These are phyloP conservation scores for Tetraselmis chui DNA, from an alignment of 139 green algal genomes.

Conservation along the genomic window DNA sequence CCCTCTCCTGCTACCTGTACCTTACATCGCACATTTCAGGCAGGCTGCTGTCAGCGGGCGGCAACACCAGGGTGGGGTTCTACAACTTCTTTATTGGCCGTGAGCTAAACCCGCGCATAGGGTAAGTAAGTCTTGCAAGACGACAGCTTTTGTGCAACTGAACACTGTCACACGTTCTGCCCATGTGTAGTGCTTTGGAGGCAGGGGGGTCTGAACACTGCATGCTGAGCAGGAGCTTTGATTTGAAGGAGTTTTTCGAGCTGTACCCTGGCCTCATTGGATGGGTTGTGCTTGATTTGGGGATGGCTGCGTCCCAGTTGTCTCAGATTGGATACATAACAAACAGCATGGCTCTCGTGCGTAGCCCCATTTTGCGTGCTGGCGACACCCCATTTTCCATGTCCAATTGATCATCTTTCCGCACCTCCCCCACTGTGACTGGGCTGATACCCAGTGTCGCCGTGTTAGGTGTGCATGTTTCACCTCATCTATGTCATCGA, in stretches of 20 bases:
- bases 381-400: too few relatives aligned
- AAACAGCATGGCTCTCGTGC: constrained; percentile 67
- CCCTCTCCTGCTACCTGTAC: constrained; percentile 60
- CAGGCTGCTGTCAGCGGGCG: constrained; percentile 39
- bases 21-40: constrained; percentile 36
- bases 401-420: too few relatives aligned
- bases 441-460: too few relatives aligned
- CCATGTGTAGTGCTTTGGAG: too few relatives aligned
- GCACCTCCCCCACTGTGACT: too few relatives aligned
- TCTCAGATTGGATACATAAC: constrained; percentile 35
- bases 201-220: too few relatives aligned
- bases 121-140: too few relatives aligned
- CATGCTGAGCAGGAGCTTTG: constrained; percentile 54
- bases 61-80: constrained; percentile 31
- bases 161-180: too few relatives aligned
- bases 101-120: constrained; percentile 77
- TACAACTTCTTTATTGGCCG: constrained; percentile 93
- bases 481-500: constrained; percentile 62
- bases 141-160: too few relatives aligned
- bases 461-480: constrained; percentile 60
- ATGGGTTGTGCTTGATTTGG: constrained; percentile 53
- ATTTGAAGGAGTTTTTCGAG: constrained; percentile 93
- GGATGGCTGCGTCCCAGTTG: constrained; percentile 64
- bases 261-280: constrained; percentile 80
- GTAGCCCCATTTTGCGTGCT: too few relatives aligned